Base-by-base conservation (phyloP, 495 filamentous ascomycete genomes). In the Physcia stellaris region DNA sequence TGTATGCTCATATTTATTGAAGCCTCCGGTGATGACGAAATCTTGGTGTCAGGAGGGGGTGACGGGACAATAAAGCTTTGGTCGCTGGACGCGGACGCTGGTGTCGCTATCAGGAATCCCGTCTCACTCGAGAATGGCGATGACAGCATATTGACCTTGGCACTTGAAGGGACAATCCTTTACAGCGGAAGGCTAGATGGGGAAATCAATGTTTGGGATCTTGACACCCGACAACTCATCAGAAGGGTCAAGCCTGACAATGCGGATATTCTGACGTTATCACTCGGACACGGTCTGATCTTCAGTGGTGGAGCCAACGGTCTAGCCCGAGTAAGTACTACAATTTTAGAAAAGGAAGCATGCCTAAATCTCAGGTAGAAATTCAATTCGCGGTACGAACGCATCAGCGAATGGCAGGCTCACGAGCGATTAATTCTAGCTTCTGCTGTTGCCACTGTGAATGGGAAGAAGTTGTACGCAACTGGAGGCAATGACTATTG, bases 401-500 rank as follows among this genome's bases (percentile, higher is more conserved):
- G 80, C 45, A 63, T 88, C 6, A 76, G 70, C 35, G 70, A 77
- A 26, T 93, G 88, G 80, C 75, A 79, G 51, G 87, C 84, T 2
- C 92, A 98, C 50, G 62, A 81, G 23, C 87, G 80, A 12, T 77
- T 85, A 23, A 80, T 94, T 41, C 67, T 96, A 17, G 83, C 90
- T n/a, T 94, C 90, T 1, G 80, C 80, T 3, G 68, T 79, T 13
- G 77, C 79, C 0, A 71, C 59, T 1, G 67, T 75, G 41, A 68
- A 79, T 7, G 73, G 71, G 15, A 73, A 80, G 34, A 70, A 77
- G 22, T 70, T 92, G 2, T 93, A 81, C 51, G 82, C 94, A 35
- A 94, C 92, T 1, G 90, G 92, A n/a, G 86, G 85, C 26, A 96
- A 90, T 47, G 90, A 98, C 52, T 79, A 85, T 52, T 79, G 73